phyloP scores from a whole-genome alignment of 345 rosid species.

The Boechera stricta region DNA sequence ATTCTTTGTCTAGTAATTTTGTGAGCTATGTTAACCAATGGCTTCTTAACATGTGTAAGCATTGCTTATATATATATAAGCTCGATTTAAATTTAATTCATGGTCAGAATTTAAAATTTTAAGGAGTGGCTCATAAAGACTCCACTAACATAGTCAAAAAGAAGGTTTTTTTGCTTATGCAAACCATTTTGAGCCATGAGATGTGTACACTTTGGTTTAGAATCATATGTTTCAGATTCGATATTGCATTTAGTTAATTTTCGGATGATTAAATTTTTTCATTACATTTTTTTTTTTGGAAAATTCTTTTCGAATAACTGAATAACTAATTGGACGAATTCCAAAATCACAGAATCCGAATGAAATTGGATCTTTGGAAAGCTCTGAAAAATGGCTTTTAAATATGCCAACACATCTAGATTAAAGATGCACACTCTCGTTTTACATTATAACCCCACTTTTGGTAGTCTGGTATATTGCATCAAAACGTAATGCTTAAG shows the following conservation, averaged over 20 bases:
- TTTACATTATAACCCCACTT: conserved; percentile 22
- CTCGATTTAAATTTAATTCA: conserved; percentile 25
- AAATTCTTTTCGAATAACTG: conserved; percentile 26
- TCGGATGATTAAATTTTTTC: background rate
- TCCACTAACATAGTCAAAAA: conserved; percentile 68
- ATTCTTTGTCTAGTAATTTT: conserved; percentile 36
- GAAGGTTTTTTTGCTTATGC: conserved; percentile 41
- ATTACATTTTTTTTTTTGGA: background rate
- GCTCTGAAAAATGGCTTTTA: conserved; percentile 5
- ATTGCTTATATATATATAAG: conserved; percentile 28
- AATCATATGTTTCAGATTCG: conserved; percentile 38
- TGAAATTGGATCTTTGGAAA: conserved; percentile 34
- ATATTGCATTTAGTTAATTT: conserved; percentile 21
- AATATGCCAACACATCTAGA: conserved; percentile 22
- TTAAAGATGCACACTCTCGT: conserved; percentile 17
- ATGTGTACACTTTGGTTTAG: conserved; percentile 62
- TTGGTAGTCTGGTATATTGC: conserved; percentile 31
- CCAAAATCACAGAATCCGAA: conserved; percentile 17
- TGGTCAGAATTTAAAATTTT: conserved; percentile 42
- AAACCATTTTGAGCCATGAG: conserved; percentile 63
- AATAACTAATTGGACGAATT: conserved; percentile 25
- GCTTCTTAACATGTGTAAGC: conserved; percentile 29
- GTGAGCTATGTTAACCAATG: conserved; percentile 33
- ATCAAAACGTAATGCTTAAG: conserved; percentile 53
- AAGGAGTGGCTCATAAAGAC: conserved; percentile 47